Evolutionary conservation across 129 eudicot genomes (phyloP).

Genomic region (Lonicera japonica): DNA sequence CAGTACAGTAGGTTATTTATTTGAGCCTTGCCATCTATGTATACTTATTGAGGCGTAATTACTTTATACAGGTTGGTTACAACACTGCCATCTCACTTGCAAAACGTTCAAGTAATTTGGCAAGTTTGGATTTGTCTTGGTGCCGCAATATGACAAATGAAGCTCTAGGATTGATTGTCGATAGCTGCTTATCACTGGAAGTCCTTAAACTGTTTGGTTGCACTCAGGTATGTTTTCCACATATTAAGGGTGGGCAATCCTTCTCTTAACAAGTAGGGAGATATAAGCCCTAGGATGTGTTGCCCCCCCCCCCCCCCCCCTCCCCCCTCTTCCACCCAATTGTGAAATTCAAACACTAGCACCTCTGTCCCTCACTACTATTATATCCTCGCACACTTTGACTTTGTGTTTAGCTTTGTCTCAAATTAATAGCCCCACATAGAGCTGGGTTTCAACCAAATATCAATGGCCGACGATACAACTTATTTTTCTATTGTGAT

Average conservation of each 20-base stretch:
- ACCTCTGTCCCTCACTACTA: too few relatives aligned
- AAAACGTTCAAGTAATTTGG: conserved; percentile 45
- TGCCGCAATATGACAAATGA: conserved; percentile 76
- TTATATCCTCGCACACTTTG: too few relatives aligned
- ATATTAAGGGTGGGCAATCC: background rate
- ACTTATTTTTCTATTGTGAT: too few relatives aligned
- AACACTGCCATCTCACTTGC: conserved; percentile 79
- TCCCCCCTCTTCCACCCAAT: too few relatives aligned
- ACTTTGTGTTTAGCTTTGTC: too few relatives aligned
- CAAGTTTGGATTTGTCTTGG: conserved; percentile 72
- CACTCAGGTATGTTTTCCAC: conserved; percentile 54
- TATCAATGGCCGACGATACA: too few relatives aligned
- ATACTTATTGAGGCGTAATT: background rate
- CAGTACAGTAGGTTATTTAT: background rate
- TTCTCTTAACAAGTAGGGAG: too few relatives aligned
- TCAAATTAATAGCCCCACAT: too few relatives aligned
- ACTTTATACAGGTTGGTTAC: conserved; percentile 44
- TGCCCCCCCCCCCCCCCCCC: too few relatives aligned
- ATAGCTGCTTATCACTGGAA: conserved; percentile 58
- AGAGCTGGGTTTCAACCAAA: too few relatives aligned
- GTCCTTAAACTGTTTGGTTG: conserved; percentile 83
- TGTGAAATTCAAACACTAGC: background rate
- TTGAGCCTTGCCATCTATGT: background rate
- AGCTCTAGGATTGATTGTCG: conserved; percentile 87
- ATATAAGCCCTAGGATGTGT: too few relatives aligned